Percentiles rank a stretch among this genome's conserved stretches.
Conservation (phyloP, 75 land plant genomes). For the Sequoia sempervirens region DNA sequence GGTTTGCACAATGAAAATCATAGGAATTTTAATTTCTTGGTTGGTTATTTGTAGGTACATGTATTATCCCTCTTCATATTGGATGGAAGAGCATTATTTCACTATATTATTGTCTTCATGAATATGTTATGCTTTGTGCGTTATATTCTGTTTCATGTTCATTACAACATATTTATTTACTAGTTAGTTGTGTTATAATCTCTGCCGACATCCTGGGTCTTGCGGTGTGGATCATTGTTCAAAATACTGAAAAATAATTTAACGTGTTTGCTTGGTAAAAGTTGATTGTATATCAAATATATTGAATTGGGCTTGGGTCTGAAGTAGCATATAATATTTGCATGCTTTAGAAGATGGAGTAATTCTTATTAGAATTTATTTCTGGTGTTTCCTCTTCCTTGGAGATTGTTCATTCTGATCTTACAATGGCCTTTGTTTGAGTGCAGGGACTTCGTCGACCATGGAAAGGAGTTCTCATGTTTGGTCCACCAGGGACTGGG, state of each 20-base stretch:
- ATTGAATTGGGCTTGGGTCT: not conserved
- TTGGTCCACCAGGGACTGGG: conserved; percentile 98
- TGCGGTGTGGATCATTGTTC: not conserved
- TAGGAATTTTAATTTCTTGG: too few relatives aligned
- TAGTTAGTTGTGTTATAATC: too few relatives aligned
- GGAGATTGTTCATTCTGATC: not conserved
- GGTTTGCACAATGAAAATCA: too few relatives aligned
- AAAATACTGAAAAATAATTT: not conserved
- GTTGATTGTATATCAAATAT: not conserved
- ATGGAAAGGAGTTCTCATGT: conserved; percentile 99
- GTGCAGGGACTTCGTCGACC: conserved; percentile 91
- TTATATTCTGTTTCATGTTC: too few relatives aligned
- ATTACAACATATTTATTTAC: too few relatives aligned
- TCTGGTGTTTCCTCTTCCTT: not conserved
- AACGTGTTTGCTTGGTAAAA: not conserved
- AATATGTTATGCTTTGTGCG: too few relatives aligned
- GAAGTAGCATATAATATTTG: not conserved
- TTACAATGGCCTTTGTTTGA: not conserved
- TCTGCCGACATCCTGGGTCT: too few relatives aligned
- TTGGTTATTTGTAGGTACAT: too few relatives aligned
- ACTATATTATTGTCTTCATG: too few relatives aligned
- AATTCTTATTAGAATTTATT: not conserved
- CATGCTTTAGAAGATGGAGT: not conserved
- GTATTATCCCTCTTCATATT: too few relatives aligned
- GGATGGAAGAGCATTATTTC: too few relatives aligned